Evolutionary conservation across 2,329 filamentous ascomycete genomes (phyloP).

Genomic region (Ceratocystis ficicola): DNA sequence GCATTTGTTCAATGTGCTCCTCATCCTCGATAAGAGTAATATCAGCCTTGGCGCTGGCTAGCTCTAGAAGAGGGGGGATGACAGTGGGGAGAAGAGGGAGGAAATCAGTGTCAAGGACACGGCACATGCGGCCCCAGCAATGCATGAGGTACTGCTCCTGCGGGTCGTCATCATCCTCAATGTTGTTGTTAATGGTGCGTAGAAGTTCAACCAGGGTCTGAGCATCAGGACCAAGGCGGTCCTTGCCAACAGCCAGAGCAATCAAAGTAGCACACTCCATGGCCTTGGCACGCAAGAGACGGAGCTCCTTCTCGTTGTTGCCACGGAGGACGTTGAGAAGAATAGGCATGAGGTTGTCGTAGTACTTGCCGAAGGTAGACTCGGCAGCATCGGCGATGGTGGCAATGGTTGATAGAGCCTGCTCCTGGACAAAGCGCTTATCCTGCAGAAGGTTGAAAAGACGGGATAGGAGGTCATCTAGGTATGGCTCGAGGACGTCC

Average conservation of each 20-base stretch:
- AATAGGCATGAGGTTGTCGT: conserved; percentile 88
- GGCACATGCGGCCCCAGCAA: conserved; percentile 98
- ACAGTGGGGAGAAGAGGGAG: conserved; percentile 84
- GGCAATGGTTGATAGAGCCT: conserved; percentile 92
- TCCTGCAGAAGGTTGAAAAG: conserved; percentile 79
- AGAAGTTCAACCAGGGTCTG: conserved; percentile 77
- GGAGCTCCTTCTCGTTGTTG: conserved; percentile 87
- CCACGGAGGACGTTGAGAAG: conserved; percentile 79
- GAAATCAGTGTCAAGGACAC: conserved; percentile 81
- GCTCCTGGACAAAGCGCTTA: conserved; percentile 94
- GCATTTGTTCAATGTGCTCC: conserved; percentile 81
- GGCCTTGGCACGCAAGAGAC: conserved; percentile 83
- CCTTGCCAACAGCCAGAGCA: conserved; percentile 85
- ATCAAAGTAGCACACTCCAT: conserved; percentile 99
- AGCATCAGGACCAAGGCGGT: conserved; percentile 78
- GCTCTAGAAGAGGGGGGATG: conserved; percentile 83
- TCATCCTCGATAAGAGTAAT: conserved; percentile 94
- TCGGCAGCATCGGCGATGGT: conserved; percentile 98
- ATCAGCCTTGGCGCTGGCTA: conserved; percentile 90
- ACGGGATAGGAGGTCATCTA: conserved; percentile 74
- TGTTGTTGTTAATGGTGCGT: conserved; percentile 72
- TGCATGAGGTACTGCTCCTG: conserved; percentile 95
- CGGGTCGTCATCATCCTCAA: conserved; percentile 84
- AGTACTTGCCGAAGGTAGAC: conserved; percentile 87
- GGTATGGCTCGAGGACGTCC: conserved; percentile 77